These are phyloP conservation scores for Cymodocea nodosa DNA, from an alignment of 116 monocot species.

Conservation along the genomic window DNA sequence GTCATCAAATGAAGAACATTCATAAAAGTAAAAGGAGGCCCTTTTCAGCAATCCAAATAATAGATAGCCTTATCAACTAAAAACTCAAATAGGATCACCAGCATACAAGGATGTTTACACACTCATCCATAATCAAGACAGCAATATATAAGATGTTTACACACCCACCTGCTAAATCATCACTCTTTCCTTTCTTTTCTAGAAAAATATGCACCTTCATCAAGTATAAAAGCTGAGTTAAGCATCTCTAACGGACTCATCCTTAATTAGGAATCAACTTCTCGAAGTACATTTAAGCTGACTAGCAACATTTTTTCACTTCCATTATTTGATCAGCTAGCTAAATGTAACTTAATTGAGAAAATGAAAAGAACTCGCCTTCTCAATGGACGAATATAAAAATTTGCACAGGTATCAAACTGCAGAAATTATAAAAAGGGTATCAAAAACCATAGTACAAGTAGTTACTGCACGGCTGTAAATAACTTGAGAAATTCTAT, in stretches of 20 bases:
- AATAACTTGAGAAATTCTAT: no score
- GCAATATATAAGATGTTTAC: conserved; percentile 4
- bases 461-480: no score
- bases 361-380: conserved; percentile 4
- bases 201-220: conserved; percentile 11
- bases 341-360: background rate
- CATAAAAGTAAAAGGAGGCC: background rate
- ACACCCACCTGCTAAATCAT: conserved; percentile 4
- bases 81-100: background rate
- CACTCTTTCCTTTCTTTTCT: conserved; percentile 7
- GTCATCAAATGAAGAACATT: background rate
- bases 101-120: background rate
- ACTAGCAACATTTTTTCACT: background rate
- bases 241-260: background rate
- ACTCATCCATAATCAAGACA: conserved; percentile 4
- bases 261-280: background rate
- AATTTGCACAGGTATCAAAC: conserved; percentile 7
- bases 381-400: conserved; percentile 1
- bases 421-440: conserved; percentile 5
- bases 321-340: background rate
- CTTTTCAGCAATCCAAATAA: no score
- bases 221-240: conserved; percentile 8
- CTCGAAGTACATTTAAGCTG: no score
- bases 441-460: background rate
- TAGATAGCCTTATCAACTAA: no score